Conservation (phyloP, 2,329 filamentous ascomycete species). For the Cucurbitaria berberidis region DNA sequence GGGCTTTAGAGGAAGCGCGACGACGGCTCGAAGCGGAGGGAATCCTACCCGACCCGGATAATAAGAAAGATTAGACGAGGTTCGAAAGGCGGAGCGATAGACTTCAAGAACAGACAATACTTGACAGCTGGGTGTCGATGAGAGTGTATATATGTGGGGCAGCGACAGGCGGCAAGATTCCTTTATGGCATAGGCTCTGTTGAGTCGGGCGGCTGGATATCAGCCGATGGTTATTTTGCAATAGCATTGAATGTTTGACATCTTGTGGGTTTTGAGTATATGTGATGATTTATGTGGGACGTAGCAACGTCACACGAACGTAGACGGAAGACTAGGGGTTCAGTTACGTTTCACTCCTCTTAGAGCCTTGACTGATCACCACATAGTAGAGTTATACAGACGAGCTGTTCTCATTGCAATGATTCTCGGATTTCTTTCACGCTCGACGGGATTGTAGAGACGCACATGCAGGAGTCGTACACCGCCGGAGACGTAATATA, state of each 20-base stretch:
- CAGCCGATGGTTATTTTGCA: conserved; percentile 1
- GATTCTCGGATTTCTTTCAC: too few species aligned
- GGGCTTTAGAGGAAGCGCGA: conserved; percentile 96
- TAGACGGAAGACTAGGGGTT: not conserved
- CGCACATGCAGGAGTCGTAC: not conserved
- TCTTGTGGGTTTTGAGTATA: not conserved
- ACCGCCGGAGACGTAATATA: not conserved
- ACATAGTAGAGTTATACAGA: too few species aligned
- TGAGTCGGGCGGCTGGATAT: conserved; percentile 7
- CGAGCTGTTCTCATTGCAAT: too few species aligned
- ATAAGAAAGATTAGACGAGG: conserved; percentile 52
- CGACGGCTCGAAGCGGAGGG: conserved; percentile 95
- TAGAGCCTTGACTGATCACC: too few species aligned
- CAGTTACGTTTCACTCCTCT: too few species aligned
- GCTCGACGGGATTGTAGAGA: too few species aligned
- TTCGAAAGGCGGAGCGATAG: not conserved
- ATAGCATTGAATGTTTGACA: not conserved
- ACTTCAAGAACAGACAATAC: not conserved
- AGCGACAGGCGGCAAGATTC: conserved; percentile 1
- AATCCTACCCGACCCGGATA: conserved; percentile 79
- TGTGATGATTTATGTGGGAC: not conserved
- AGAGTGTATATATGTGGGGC: conserved; percentile 13
- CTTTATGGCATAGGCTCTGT: conserved; percentile 12
- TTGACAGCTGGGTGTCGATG: not conserved
- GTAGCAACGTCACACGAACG: not conserved